Evolutionary conservation across 2,329 filamentous ascomycete species (phyloP).

Genomic region (Xylariomycetidae sp.): DNA sequence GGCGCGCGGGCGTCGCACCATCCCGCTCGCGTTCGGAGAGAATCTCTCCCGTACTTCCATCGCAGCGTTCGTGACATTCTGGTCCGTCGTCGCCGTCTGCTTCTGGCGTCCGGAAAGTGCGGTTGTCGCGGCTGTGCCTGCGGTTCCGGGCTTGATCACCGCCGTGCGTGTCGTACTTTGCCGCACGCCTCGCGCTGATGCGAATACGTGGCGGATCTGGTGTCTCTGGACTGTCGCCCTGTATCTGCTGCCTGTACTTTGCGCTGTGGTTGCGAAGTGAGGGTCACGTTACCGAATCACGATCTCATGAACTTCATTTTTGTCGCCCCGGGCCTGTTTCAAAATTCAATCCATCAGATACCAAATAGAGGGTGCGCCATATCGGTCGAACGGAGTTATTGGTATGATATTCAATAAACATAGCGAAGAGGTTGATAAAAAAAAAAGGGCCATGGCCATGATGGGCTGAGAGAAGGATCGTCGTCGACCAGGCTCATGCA

Average conservation of each 20-base stretch:
- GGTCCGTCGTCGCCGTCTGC: constrained; percentile 10
- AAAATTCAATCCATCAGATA: no score
- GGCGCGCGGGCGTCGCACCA: constrained; percentile 16
- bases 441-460: no score
- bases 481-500: no score
- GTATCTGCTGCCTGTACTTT: background rate
- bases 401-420: no score
- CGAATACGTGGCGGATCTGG: background rate
- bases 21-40: constrained; percentile 18
- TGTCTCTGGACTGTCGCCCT: background rate
- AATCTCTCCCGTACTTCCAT: constrained; percentile 11
- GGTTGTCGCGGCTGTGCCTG: background rate
- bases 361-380: no score
- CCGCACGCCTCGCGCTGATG: background rate
- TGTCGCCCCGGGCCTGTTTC: no score
- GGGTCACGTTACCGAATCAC: no score
- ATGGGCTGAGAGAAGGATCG: no score
- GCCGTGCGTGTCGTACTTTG: background rate
- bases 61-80: constrained; percentile 13
- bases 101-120: constrained; percentile 10
- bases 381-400: no score
- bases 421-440: no score
- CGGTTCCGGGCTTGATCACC: background rate
- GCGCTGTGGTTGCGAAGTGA: no score
- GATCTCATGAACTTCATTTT: no score